Base-by-base conservation (phyloP, 1,284 basidiomycete species). In the Rhodotorula mucilaginosa region DNA sequence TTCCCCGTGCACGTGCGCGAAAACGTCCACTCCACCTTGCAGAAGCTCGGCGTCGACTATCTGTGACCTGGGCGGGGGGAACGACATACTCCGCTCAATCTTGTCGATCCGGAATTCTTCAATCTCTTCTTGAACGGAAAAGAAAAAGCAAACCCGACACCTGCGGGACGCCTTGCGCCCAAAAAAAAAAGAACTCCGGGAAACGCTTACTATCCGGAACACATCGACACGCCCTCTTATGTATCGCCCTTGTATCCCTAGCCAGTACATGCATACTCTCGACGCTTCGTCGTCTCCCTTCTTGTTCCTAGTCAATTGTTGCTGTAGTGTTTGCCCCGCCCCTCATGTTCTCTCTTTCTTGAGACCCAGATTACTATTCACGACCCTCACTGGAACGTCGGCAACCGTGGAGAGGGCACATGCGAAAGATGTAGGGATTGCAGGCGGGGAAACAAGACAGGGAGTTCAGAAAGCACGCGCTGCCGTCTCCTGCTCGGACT, bases 1-100 rank as follows among this genome's bases (percentile, higher is more conserved):
- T 68, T 68, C 46, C 67, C 67, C 5, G 46, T 49, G 16, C 67
- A 68, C n/a, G 46, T 57, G 19, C 61, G 62, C 58, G 58, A 68
- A 31, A 54, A n/a, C 31, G 52, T 64, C 23, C 31, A 26, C 39
- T n/a, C 21, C 29, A 56, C 62, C 5, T 34, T 68, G 15, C 16
- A 21, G 15, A 23, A 18, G 15, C 67, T 68, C 39, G 62, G 46
- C 12, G 67, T 64, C 57, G 67, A 68, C 51, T 64, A 68, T 58
- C 58, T 68, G 4, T 68, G 34, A 29, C 13, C 26, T 10, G 13
- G 21, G 13, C 52, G 15, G 19, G 12, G 12, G 7, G 39, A 1
- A 13, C 39, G 12, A 13, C 39, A 44, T 44, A 44, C 39, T 10
- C 39, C 39, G 34, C 4, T 34, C 34, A 34, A 34, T 5, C 7